Evolutionary conservation across 2,329 filamentous ascomycete genomes (phyloP), one percentile per base, ranked within the genome.

Genomic region (Penicillium thymicola): DNA sequence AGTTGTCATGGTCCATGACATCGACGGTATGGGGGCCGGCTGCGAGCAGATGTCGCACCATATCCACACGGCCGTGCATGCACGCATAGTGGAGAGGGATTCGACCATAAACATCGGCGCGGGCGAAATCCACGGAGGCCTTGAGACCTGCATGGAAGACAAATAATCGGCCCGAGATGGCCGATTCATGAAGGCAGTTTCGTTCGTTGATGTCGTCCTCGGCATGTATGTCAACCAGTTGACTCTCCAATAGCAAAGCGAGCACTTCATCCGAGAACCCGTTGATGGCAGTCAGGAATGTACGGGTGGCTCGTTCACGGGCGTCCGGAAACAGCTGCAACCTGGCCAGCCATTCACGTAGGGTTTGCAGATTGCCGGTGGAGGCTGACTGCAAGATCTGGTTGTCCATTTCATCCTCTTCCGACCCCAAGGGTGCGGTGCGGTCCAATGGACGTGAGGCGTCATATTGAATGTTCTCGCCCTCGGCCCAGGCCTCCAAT

Each of bases 201-300:
- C 94, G 85, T 76, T 97, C 93, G 67, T 97, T 99, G 73, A 99
- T 97, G 67, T 97, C 92, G 71, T 99, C 94, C 67, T 96, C 91
- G 0, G 92, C 94, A 67, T 91, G 87, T n/a, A 97, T 82, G 72
- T 97, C 89, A 34, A 99, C 90, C 25, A 94, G 78, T 0, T 85
- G 85, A 2, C 92, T 96, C 47, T 89, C 86, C 27, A 97, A 79
- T 27, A 99, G 82, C 6, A 90, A 79, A 57, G 85, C 83, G 21
- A 97, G 79, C 9, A 92, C 87, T 28, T 89, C 84, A 61, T 88
- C 83, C 0, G 92, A 88, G 4, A 89, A 93, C 66, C 96, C 91
- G 62, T 90, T 89, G 64, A 97, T 90, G 5, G 92, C 92, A 46
- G 90, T 89, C 46, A 99, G 81, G 72, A 99, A 99, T 0, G 91